A percentile compares a stretch with the other conserved stretches of the same genome.
Evolutionary conservation across 1,284 basidiomycete genomes (phyloP).

Genomic region (Schizophyllum amplum): DNA sequence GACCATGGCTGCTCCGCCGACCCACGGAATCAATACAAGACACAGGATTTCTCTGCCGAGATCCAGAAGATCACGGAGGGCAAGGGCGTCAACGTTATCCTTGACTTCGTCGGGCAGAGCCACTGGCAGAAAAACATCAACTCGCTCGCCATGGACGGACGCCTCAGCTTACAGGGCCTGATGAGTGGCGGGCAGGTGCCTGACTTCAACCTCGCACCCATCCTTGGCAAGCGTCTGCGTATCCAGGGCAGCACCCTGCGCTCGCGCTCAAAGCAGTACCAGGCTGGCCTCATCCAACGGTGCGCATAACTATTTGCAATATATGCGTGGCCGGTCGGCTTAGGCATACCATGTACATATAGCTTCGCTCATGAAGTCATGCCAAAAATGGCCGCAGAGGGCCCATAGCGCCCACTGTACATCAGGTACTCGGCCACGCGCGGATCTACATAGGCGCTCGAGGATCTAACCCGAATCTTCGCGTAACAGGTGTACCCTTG

Average conservation of each 20-base stretch:
- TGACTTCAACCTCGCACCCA: conserved; percentile 55
- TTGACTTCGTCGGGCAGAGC: conserved; percentile 83
- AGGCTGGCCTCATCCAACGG: conserved; percentile 67
- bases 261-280: conserved; percentile 73
- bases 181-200: conserved; percentile 64
- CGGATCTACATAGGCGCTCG: neutral
- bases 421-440: neutral
- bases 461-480: conserved; percentile 1
- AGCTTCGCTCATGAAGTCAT: neutral
- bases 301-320: conserved; percentile 23
- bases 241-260: conserved; percentile 89
- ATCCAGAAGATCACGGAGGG: conserved; percentile 57
- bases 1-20: conserved; percentile 54
- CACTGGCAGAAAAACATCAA: conserved; percentile 84
- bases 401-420: neutral
- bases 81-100: conserved; percentile 72
- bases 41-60: conserved; percentile 67
- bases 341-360: too few relatives aligned
- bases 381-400: neutral
- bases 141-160: conserved; percentile 69
- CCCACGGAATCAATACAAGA: conserved; percentile 84
- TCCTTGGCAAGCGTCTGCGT: conserved; percentile 82
- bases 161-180: conserved; percentile 64
- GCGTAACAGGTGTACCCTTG: conserved; percentile 66
- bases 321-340: neutral